Evolutionary conservation across 495 filamentous ascomycete genomes (phyloP), one percentile per base, ranked within the genome.

Genomic region (Friedmanniomyces simplex): DNA sequence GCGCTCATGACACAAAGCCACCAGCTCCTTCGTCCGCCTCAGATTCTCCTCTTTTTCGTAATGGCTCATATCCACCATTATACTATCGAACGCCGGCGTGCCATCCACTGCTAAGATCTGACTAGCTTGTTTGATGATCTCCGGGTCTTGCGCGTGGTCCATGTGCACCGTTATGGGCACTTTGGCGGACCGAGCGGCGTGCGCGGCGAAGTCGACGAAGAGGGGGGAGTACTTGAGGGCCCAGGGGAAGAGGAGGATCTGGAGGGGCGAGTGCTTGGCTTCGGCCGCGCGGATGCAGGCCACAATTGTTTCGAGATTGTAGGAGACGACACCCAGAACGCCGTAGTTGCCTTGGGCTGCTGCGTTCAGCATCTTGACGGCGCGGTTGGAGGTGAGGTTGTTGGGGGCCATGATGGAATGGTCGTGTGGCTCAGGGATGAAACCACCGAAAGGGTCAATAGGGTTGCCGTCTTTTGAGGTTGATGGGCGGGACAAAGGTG

Each of bases 191-290:
- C 77, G 77, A 21, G 78, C 78, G 16, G 82, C 82, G 61, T 81
- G 75, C 46, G 82, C 82, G 32, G 81, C 82, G 14, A 81, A 79
- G 67, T 83, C 79, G 28, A 85, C 78, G 54, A 81, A 79, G 65
- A 78, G 73, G 8, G 18, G 18, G 34, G 82, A 82, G 72, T 88
- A 89, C 73, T 81, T 71, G 69, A 87, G 69, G 0, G 88, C 86
- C 88, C 88, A 94, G 54, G 88, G 88, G 73, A 94, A 91, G 69
- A 94, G 83, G 26, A 87, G 82, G 66, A 94, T 81, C 80, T 89
- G 87, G 57, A 85, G 82, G 0, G 88, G 85, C 0, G 86, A 87
- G 53, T 73, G 72, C 50, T 87, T 85, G 30, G 78, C 75, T 72
- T 89, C 85, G 56, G 88, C 88, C 4, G 87, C 88, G 62, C 79